A percentile compares a stretch with the other conserved stretches of the same genome.
Evolutionary conservation across 2,329 filamentous ascomycete species (phyloP).

Genomic region (Xylariaceae sp.): DNA sequence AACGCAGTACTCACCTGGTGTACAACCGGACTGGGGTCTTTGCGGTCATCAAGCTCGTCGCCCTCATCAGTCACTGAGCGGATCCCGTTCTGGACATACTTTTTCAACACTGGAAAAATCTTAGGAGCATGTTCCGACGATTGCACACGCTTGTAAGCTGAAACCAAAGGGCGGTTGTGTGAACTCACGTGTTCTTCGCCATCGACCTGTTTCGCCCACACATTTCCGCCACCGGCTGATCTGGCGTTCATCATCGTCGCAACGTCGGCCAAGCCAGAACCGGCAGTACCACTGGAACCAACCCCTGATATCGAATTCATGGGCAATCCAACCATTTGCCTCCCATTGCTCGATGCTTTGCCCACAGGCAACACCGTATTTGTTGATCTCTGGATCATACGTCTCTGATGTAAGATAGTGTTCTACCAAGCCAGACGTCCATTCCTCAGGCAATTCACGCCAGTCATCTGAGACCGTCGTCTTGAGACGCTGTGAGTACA

Average conservation of each 20-base stretch:
- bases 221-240: conserved; percentile 49
- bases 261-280: conserved; percentile 47
- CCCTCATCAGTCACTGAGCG: conserved; percentile 43
- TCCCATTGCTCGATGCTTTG: conserved; percentile 55
- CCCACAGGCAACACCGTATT: conserved; percentile 48
- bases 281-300: conserved; percentile 57
- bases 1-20: conserved; percentile 32
- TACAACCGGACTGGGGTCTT: conserved; percentile 49
- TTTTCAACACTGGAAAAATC: conserved; percentile 39
- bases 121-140: background rate
- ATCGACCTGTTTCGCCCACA: conserved; percentile 48
- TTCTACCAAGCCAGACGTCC: conserved; percentile 38
- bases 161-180: background rate
- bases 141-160: background rate
- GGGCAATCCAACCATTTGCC: conserved; percentile 51
- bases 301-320: conserved; percentile 48
- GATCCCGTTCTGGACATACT: conserved; percentile 42
- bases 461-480: conserved; percentile 43
- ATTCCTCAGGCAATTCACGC: conserved; percentile 40
- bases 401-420: conserved; percentile 36
- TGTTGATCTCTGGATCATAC: conserved; percentile 48
- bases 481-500: conserved; percentile 40
- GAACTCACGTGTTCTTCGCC: conserved; percentile 37
- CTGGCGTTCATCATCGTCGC: conserved; percentile 50
- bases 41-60: conserved; percentile 35